Evolutionary conservation across 164 flowering plant species (phyloP).

Genomic region (Chimonanthus praecox): DNA sequence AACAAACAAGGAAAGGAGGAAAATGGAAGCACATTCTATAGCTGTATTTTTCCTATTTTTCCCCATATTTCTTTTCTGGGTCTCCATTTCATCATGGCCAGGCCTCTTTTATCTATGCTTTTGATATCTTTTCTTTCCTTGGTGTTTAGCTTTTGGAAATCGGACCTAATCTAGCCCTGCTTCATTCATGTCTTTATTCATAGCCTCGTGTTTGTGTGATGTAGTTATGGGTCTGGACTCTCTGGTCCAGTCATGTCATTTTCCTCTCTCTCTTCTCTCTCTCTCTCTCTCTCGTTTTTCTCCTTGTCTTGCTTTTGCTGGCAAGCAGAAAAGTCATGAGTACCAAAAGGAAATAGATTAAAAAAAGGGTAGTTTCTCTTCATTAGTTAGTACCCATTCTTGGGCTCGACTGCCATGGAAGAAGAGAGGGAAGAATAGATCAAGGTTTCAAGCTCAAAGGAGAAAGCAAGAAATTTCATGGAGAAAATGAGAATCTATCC

Average conservation of each 20-base stretch:
- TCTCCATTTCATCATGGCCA: constrained; percentile 25
- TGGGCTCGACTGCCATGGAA: too few species aligned
- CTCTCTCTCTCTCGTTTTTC: not conserved
- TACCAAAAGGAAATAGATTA: constrained; percentile 22
- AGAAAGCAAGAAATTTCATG: not conserved
- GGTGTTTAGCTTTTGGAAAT: not conserved
- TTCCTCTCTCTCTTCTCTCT: constrained; percentile 29
- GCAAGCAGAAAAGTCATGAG: constrained; percentile 26
- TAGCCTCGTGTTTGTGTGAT: constrained; percentile 8
- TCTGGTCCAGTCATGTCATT: constrained; percentile 47
- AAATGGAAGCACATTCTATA: not conserved
- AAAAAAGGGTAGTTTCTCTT: not conserved
- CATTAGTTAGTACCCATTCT: too few species aligned
- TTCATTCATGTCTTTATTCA: constrained; percentile 12
- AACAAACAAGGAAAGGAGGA: not conserved
- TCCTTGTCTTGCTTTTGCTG: constrained; percentile 7
- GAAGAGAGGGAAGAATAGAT: not conserved
- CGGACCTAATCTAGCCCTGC: constrained; percentile 9
- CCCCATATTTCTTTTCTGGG: not conserved
- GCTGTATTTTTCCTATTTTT: too few species aligned
- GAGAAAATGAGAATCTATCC: too few species aligned
- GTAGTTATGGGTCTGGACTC: constrained; percentile 27
- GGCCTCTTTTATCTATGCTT: constrained; percentile 9
- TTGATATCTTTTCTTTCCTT: constrained; percentile 7
- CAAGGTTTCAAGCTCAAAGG: not conserved